phyloP scores from a whole-genome alignment of 2,329 filamentous ascomycete genomes.

The Hymenoscyphus occultus region DNA sequence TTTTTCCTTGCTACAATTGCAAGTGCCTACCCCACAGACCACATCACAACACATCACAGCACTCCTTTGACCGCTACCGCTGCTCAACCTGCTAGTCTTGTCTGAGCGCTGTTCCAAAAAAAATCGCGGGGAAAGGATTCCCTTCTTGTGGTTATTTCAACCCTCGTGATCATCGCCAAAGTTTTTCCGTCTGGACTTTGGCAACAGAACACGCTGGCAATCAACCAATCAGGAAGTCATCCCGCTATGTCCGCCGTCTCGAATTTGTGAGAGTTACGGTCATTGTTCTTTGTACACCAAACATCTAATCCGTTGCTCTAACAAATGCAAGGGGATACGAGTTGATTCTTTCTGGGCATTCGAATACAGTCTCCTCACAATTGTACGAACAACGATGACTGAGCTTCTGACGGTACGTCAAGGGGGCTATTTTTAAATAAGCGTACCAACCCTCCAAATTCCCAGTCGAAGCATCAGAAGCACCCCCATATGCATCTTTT shows the following conservation, averaged over 20 bases:
- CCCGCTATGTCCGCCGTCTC: not conserved
- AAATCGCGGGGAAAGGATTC: slow-evolving; percentile 4
- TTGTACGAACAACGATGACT: too few species aligned
- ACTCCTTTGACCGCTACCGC: slow-evolving; percentile 1
- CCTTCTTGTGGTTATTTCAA: not conserved
- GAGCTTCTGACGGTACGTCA: too few species aligned
- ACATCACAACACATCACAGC: not conserved
- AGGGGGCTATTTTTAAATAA: not conserved
- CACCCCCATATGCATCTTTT: not conserved
- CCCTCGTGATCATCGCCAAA: not conserved
- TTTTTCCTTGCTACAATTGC: not conserved
- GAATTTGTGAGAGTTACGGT: too few species aligned
- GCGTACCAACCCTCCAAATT: not conserved
- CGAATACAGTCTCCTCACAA: too few species aligned
- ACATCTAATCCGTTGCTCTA: too few species aligned
- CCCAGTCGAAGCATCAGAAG: not conserved
- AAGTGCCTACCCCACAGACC: not conserved
- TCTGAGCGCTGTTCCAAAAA: slow-evolving; percentile 2
- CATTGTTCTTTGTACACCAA: too few species aligned
- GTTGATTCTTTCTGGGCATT: too few species aligned
- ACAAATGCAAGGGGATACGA: too few species aligned
- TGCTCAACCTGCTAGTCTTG: not conserved
- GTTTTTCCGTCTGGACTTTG: not conserved
- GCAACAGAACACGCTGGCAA: not conserved
- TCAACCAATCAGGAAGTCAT: not conserved